Evolutionary conservation across 2,329 filamentous ascomycete species (phyloP).

Genomic region (Dactylellina parvicollis): DNA sequence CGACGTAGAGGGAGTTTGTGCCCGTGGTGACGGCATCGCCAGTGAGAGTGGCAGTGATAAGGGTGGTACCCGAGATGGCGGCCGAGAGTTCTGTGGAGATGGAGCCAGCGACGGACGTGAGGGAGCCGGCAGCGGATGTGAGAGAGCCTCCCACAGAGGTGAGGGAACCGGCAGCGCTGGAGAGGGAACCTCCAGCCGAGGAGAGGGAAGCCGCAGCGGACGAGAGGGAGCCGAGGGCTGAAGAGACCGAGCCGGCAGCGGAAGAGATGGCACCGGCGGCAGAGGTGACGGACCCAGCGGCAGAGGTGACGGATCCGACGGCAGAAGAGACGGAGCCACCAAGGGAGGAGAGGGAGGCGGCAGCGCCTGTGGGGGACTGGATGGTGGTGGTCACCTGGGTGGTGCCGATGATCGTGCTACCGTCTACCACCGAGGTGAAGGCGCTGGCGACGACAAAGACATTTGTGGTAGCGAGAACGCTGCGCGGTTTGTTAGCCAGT

Average conservation of each 20-base stretch:
- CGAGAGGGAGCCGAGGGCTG: slow-evolving; percentile 27
- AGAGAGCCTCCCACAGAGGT: slow-evolving; percentile 18
- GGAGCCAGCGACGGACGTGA: slow-evolving; percentile 13
- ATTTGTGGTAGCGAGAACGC: slow-evolving; percentile 13
- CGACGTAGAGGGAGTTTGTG: slow-evolving; percentile 34
- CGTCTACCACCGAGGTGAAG: slow-evolving; percentile 31
- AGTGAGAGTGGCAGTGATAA: slow-evolving; percentile 32
- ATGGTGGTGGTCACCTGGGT: slow-evolving; percentile 30
- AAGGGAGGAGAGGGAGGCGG: background rate
- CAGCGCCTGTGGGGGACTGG: background rate
- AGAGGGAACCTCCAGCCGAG: slow-evolving; percentile 10
- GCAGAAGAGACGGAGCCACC: slow-evolving; percentile 18
- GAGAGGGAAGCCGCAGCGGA: slow-evolving; percentile 22
- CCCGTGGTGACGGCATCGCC: slow-evolving; percentile 28
- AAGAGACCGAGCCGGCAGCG: slow-evolving; percentile 26
- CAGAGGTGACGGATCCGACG: background rate
- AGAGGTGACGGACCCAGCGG: slow-evolving; percentile 14
- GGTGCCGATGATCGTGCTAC: too few species aligned
- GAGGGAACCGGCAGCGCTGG: slow-evolving; percentile 18
- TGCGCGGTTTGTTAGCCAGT: slow-evolving; percentile 2
- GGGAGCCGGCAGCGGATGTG: slow-evolving; percentile 15
- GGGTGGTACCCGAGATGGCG: slow-evolving; percentile 42
- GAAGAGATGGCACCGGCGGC: slow-evolving; percentile 23
- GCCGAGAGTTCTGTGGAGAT: slow-evolving; percentile 23
- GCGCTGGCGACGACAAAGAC: slow-evolving; percentile 38